Base-by-base conservation (phyloP, 139 green algal species). In the Micromonas pusilla region DNA sequence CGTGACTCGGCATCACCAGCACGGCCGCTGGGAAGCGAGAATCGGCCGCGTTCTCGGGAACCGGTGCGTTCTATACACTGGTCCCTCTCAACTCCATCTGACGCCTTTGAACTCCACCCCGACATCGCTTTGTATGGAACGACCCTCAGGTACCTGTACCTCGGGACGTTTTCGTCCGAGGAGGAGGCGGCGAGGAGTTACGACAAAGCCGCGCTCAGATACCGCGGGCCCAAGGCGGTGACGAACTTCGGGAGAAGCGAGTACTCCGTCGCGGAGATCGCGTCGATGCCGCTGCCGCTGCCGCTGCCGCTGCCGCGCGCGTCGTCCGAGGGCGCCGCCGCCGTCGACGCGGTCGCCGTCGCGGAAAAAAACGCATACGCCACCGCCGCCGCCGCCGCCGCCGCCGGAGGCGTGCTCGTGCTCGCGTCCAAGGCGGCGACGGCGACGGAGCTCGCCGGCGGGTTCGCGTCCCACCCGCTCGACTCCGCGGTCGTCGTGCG, bases 1-100 rank as follows among this genome's bases (percentile, higher is more conserved):
- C 20, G 92, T 97, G 2, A 95, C 91, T 0, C 71, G 75, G 30
- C 91, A 96, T 16, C 53, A 80, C 21, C 25, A 39, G 78, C 31
- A 63, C 39, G 70, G 76, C 34, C 67, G 67, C 31, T 97, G 92
- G 91, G 94, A 98, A 82, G 89, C 91, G 0, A 85, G 93, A 28
- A 93, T 98, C 37, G 91, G 92, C 4, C 83, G 83, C 6, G 73
- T 94, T 31, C 30, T 77, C 1, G 87, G 86, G 26, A 84, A 85
- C 37, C 52, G 30, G n/a, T n/a, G n/a, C n/a, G n/a, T n/a, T n/a
- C n/a, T n/a, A n/a, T n/a, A n/a, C n/a, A n/a, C n/a, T n/a, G n/a
- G n/a, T n/a, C n/a, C n/a, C n/a, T n/a, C n/a, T n/a, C n/a, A n/a
- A n/a, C n/a, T n/a, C n/a, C n/a, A n/a, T n/a, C 2, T 84, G 89